phyloP scores from a whole-genome alignment of 1,284 basidiomycete genomes.

The Cutaneotrichosporon sp. region DNA sequence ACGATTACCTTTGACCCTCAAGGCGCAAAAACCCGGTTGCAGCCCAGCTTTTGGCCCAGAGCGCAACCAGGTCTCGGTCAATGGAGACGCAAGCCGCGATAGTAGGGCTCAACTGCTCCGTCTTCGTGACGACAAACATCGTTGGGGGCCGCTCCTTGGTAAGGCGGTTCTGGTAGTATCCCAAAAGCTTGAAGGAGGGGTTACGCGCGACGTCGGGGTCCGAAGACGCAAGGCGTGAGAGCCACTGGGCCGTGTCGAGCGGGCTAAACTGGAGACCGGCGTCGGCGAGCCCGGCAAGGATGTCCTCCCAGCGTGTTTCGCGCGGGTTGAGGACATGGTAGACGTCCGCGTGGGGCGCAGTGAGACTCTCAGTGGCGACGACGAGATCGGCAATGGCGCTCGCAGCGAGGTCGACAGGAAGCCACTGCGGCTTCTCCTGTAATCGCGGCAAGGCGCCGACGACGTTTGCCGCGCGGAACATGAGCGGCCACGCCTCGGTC shows the following conservation, averaged over 20 bases:
- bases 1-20: too few species aligned
- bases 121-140: slow-evolving; percentile 31
- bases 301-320: slow-evolving; percentile 51
- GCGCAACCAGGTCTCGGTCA: slow-evolving; percentile 26
- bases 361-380: slow-evolving; percentile 7
- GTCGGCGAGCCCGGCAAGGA: slow-evolving; percentile 59
- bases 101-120: slow-evolving; percentile 26
- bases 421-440: slow-evolving; percentile 54
- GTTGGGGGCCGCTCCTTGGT: slow-evolving; percentile 28
- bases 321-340: slow-evolving; percentile 66
- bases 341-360: slow-evolving; percentile 42
- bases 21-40: slow-evolving; percentile 32
- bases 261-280: slow-evolving; percentile 67
- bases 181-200: slow-evolving; percentile 54
- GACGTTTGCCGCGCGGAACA: slow-evolving; percentile 50
- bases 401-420: slow-evolving; percentile 58
- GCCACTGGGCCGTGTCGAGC: slow-evolving; percentile 59
- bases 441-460: slow-evolving; percentile 52
- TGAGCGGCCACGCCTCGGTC: slow-evolving; percentile 54
- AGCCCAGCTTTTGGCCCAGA: slow-evolving; percentile 37
- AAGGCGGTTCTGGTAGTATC: slow-evolving; percentile 32
- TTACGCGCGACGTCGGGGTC: slow-evolving; percentile 51
- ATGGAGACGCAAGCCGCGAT: slow-evolving; percentile 24
- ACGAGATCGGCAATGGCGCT: slow-evolving; percentile 54
- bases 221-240: slow-evolving; percentile 50